phyloP scores from a whole-genome alignment of 352 stramenopile genomes.

The Phytophthora pseudosyringae region DNA sequence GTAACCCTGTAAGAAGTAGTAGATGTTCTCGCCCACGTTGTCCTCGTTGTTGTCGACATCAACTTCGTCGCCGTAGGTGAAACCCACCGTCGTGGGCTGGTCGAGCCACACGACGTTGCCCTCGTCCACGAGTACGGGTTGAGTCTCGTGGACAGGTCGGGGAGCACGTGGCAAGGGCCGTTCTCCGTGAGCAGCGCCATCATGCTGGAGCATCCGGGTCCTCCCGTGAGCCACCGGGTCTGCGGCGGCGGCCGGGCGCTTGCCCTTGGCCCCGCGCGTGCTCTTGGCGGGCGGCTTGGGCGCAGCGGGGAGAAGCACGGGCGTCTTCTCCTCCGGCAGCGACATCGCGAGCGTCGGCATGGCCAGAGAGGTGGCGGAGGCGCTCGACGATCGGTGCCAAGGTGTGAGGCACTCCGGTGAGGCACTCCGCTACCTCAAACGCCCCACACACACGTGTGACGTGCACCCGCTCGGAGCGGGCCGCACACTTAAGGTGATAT shows the following conservation, averaged over 20 bases:
- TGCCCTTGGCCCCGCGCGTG: neutral
- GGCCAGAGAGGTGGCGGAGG: constrained; percentile 3
- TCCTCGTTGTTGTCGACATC: constrained; percentile 55
- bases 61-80: constrained; percentile 49
- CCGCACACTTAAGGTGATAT: too few relatives aligned
- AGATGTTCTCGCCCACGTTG: constrained; percentile 73
- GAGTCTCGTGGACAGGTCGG: constrained; percentile 49
- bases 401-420: too few relatives aligned
- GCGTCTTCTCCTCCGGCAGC: constrained; percentile 19
- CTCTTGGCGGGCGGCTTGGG: neutral
- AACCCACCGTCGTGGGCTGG: constrained; percentile 63
- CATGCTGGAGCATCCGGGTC: constrained; percentile 66
- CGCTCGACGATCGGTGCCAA: too few relatives aligned
- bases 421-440: too few relatives aligned
- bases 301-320: neutral
- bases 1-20: constrained; percentile 72
- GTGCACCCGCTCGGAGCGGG: too few relatives aligned
- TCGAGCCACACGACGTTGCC: constrained; percentile 79
- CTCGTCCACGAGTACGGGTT: constrained; percentile 73
- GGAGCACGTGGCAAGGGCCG: constrained; percentile 60
- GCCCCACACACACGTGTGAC: too few relatives aligned
- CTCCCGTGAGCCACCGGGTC: constrained; percentile 58
- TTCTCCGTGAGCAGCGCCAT: constrained; percentile 72
- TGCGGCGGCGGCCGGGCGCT: neutral
- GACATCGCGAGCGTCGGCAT: constrained; percentile 35